These are phyloP conservation scores for Diaporthe velutina DNA, from an alignment of 2,329 filamentous ascomycete species.

Conservation along the genomic window DNA sequence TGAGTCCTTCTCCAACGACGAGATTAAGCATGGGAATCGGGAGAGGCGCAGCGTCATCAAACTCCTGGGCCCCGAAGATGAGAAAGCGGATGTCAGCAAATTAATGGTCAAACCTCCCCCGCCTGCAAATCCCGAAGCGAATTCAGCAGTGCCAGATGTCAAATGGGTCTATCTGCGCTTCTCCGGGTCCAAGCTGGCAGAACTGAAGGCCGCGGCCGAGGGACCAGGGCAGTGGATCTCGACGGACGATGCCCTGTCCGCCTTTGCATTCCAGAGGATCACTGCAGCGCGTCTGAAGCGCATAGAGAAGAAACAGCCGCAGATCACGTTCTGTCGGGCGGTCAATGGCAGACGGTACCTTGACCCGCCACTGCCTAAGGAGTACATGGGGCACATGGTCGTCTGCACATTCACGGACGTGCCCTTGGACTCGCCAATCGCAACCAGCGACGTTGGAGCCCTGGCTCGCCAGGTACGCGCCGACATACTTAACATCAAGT, in stretches of 20 bases:
- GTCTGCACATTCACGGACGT: constrained; percentile 22
- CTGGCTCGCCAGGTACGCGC: constrained; percentile 28
- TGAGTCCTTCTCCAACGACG: constrained; percentile 21
- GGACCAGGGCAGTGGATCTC: constrained; percentile 26
- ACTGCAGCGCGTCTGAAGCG: constrained; percentile 32
- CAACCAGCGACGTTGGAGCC: constrained; percentile 11
- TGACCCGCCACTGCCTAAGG: not conserved
- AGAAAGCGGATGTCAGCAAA: constrained; percentile 27
- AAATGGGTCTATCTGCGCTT: constrained; percentile 41
- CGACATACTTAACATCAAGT: constrained; percentile 11
- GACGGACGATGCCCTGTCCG: constrained; percentile 35
- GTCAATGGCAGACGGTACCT: constrained; percentile 33
- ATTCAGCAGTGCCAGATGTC: not conserved
- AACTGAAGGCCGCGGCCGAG: constrained; percentile 31
- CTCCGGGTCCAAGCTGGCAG: not conserved
- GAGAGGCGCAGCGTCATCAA: constrained; percentile 30
- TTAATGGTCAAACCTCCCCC: not conserved
- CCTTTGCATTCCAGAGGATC: constrained; percentile 31
- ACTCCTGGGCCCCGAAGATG: constrained; percentile 19
- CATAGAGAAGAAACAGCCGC: constrained; percentile 1
- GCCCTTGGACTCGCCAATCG: not conserved
- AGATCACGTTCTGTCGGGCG: constrained; percentile 29
- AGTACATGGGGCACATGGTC: constrained; percentile 34
- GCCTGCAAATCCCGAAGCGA: not conserved
- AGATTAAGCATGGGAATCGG: constrained; percentile 30